These are phyloP conservation scores for Camellia lanceoleosa DNA, from an alignment of 148 eudicot genomes.

Conservation along the genomic window DNA sequence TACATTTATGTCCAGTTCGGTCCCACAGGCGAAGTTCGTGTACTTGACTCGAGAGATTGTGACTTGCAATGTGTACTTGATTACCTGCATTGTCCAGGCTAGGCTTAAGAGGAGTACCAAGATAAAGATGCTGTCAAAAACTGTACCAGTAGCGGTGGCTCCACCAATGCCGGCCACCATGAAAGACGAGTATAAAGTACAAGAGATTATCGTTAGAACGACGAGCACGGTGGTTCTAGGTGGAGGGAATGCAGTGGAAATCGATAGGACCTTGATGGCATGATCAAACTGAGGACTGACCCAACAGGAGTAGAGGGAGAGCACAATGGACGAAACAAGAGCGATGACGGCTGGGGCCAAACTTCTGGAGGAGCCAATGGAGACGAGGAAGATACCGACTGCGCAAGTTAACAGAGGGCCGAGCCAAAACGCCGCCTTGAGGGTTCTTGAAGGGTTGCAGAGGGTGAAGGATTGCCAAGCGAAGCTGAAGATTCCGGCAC, in stretches of 20 bases:
- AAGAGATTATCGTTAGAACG: slow-evolving; percentile 3
- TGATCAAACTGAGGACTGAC: slow-evolving; percentile 43
- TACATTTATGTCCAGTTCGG: slow-evolving; percentile 15
- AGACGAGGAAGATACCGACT: slow-evolving; percentile 43
- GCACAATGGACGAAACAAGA: slow-evolving; percentile 33
- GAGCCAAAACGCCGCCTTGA: slow-evolving; percentile 51
- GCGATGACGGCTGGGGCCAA: slow-evolving; percentile 40
- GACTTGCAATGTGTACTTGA: slow-evolving; percentile 50
- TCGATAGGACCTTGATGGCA: slow-evolving; percentile 31
- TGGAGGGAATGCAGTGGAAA: slow-evolving; percentile 27
- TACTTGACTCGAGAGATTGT: slow-evolving; percentile 45
- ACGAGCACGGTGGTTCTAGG: slow-evolving; percentile 18
- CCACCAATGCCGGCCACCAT: slow-evolving; percentile 60
- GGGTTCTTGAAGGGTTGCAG: not conserved
- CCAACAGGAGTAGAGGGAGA: slow-evolving; percentile 62
- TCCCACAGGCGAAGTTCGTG: slow-evolving; percentile 34
- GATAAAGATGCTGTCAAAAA: slow-evolving; percentile 22
- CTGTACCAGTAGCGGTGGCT: slow-evolving; percentile 26
- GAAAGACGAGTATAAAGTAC: slow-evolving; percentile 31
- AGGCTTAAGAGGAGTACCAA: slow-evolving; percentile 30
- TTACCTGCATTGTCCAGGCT: slow-evolving; percentile 55
- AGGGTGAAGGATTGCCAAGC: slow-evolving; percentile 7
- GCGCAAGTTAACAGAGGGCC: slow-evolving; percentile 51
- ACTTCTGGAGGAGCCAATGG: slow-evolving; percentile 35
- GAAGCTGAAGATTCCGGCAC: not conserved